Base-by-base conservation (phyloP, 306 rosid genomes). In the Malus orientalis region DNA sequence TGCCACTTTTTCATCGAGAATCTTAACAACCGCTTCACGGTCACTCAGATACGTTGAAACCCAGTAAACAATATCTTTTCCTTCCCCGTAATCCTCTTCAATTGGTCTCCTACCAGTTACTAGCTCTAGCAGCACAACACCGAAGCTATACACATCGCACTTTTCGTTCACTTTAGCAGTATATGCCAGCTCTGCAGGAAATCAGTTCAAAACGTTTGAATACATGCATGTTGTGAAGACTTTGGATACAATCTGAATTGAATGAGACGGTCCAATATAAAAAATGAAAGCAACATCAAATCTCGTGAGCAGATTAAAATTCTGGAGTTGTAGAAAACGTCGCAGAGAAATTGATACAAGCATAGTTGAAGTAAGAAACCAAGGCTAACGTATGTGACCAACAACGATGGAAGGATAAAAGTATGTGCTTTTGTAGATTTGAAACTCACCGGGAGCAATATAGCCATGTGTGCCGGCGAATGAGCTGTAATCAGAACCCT, bases 381-480 rank as follows among this genome's bases (percentile, higher is more conserved):
- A 49, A 49, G 8, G 8, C 54, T 15, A 49, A 49, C 19, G 5
- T 49, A 49, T 49, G 54, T 15, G 54, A 14, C 19, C 18, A 16
- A 49, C 18, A 49, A 49, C 54, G 18, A 14, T 15, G 54, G 54
- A 19, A 55, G 11, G 61, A 20, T 55, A 19, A 6, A 55, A 5
- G 25, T 55, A 55, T 3, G 61, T 55, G 12, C 2, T 20, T 18
- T 42, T 11, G 14, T 42, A 76, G 69, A 58, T 78, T 30, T 19
- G 74, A 82, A 82, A 71, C 89, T 84, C 76, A 96, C 99, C 99
- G 27, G 99, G 99, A 78, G 99, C 99, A 86, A 96, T 83, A 73
- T 96, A 96, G 25, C 99, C 99, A 78, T 89, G 93, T 30, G 99
- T 96, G 55, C 99, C 97, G 11, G 97, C 97, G 51, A 96, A 68